Evolutionary conservation across 192 early-diverging fungal species (phyloP).

Genomic region (Jimgerdemannia lactiflua): DNA sequence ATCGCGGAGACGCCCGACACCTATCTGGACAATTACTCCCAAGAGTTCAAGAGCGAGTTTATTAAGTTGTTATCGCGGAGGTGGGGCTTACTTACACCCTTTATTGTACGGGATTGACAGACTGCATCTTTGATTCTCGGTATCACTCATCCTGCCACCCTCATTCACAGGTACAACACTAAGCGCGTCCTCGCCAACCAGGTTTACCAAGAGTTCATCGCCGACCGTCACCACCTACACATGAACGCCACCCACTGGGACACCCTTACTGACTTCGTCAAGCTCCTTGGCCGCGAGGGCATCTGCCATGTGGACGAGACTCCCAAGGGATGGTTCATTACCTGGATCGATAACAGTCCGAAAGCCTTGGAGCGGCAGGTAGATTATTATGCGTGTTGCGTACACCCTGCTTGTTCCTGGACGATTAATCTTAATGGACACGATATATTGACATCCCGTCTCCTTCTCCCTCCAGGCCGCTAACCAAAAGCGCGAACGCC

Average conservation of each 20-base stretch:
- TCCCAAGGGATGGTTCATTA: constrained; percentile 85
- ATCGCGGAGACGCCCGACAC: constrained; percentile 79
- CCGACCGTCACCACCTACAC: constrained; percentile 88
- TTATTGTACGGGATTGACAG: too few relatives aligned
- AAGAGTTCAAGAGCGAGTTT: constrained; percentile 83
- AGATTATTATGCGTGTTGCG: background rate
- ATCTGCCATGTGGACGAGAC: constrained; percentile 86
- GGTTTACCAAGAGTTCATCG: constrained; percentile 96
- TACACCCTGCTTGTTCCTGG: too few relatives aligned
- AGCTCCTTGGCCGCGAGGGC: constrained; percentile 82
- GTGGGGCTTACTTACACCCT: constrained; percentile 17
- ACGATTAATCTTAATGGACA: background rate
- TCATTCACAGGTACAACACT: constrained; percentile 58
- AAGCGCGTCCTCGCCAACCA: constrained; percentile 87
- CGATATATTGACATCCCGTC: background rate
- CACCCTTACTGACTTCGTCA: constrained; percentile 86
- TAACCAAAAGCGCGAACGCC: constrained; percentile 73
- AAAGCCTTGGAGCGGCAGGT: constrained; percentile 81
- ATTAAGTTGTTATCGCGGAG: constrained; percentile 76
- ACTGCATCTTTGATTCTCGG: background rate
- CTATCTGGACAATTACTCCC: constrained; percentile 73
- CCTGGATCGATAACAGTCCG: constrained; percentile 90
- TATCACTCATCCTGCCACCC: background rate
- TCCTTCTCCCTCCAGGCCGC: constrained; percentile 50
- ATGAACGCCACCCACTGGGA: constrained; percentile 97